Evolutionary conservation across 192 early-diverging fungal genomes (phyloP).

Genomic region (Jimgerdemannia lactiflua): DNA sequence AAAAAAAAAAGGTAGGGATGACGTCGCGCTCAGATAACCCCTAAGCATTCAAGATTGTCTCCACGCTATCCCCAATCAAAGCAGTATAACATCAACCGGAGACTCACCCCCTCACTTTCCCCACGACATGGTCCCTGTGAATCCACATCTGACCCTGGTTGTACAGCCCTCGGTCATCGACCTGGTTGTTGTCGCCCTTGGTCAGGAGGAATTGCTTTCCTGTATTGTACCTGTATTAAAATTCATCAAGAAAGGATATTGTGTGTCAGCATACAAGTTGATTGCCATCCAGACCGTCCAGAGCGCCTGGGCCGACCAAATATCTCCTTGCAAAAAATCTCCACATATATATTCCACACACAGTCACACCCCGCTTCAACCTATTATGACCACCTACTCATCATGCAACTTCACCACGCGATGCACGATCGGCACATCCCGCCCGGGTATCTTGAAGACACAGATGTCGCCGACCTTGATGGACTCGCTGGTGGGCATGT

Average conservation of each 20-base stretch:
- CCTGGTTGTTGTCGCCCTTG: slow-evolving; percentile 95
- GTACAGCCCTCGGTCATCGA: slow-evolving; percentile 91
- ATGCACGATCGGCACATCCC: slow-evolving; percentile 95
- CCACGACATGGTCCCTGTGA: slow-evolving; percentile 83
- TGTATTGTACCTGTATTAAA: slow-evolving; percentile 40
- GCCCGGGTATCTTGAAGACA: slow-evolving; percentile 89
- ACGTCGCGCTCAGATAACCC: too few species aligned
- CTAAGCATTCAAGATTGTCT: not conserved
- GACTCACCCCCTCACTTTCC: slow-evolving; percentile 74
- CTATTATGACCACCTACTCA: slow-evolving; percentile 42
- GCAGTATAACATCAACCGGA: not conserved
- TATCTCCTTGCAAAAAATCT: not conserved
- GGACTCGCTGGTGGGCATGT: slow-evolving; percentile 63
- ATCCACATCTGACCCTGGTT: slow-evolving; percentile 89
- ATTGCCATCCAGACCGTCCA: not conserved
- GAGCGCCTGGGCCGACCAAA: not conserved
- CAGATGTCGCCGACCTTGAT: slow-evolving; percentile 90
- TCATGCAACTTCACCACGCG: slow-evolving; percentile 92
- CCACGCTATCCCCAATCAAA: not conserved
- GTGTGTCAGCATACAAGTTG: too few species aligned
- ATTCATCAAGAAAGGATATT: not conserved
- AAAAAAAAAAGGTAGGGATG: not conserved
- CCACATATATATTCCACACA: not conserved
- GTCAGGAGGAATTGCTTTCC: slow-evolving; percentile 87
- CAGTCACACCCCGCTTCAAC: not conserved